phyloP scores from a whole-genome alignment of 805 yeast genomes.

The Alloascoidea hylecoeti region DNA sequence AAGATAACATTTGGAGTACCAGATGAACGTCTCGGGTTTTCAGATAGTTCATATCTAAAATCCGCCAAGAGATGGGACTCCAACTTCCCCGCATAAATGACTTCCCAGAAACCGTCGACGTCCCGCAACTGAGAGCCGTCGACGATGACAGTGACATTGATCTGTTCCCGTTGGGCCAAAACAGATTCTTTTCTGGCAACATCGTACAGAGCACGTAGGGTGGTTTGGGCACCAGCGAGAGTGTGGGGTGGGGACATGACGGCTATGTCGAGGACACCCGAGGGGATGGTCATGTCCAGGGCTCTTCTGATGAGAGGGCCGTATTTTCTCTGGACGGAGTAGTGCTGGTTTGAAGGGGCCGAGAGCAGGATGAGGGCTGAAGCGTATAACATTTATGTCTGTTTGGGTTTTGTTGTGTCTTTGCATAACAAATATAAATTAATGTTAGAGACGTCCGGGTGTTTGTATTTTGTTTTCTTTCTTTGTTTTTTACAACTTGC shows the following conservation, averaged over 20 bases:
- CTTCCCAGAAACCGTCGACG: not conserved
- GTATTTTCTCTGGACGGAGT: not conserved
- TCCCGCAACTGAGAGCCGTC: not conserved
- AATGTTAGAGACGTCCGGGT: no score
- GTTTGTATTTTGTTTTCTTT: no score
- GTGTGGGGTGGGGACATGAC: conserved; percentile 12
- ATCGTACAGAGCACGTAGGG: conserved; percentile 13
- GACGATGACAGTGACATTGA: not conserved
- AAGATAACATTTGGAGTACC: conserved; percentile 2
- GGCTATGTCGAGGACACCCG: conserved; percentile 15
- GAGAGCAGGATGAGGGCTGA: conserved; percentile 1
- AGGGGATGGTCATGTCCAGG: conserved; percentile 14
- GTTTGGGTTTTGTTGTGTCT: no score
- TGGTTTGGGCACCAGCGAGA: conserved; percentile 11
- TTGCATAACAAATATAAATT: no score
- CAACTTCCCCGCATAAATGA: not conserved
- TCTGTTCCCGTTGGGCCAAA: conserved; percentile 5
- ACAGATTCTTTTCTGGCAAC: conserved; percentile 10
- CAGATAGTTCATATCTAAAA: conserved; percentile 1
- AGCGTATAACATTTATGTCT: conserved; percentile 2
- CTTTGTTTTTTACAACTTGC: no score
- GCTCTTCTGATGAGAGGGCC: conserved; percentile 9
- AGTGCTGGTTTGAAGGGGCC: conserved; percentile 2
- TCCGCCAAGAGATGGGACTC: conserved; percentile 1
- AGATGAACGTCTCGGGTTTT: not conserved